These are phyloP conservation scores for Ustilago hordei DNA, from an alignment of 1,284 basidiomycete species.

Conservation along the genomic window DNA sequence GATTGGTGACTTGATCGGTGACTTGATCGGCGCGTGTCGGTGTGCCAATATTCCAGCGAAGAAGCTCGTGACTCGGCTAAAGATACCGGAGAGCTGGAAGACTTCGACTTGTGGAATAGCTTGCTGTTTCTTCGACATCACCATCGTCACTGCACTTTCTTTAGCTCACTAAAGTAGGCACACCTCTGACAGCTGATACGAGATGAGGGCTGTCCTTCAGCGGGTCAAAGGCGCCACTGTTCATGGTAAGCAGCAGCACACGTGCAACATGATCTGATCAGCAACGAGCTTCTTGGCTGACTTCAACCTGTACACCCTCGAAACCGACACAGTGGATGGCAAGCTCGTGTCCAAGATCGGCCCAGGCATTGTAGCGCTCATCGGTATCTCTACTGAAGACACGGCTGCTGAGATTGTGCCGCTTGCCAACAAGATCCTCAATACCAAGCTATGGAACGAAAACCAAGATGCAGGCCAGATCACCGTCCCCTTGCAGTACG, in stretches of 20 bases:
- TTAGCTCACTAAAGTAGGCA: too few relatives aligned
- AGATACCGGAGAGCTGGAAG: background rate
- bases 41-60: background rate
- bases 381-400: conserved; percentile 63
- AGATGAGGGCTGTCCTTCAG: conserved; percentile 65
- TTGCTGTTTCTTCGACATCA: background rate
- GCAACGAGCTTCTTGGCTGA: background rate
- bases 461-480: conserved; percentile 42
- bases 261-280: background rate
- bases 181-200: background rate
- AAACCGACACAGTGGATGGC: conserved; percentile 54
- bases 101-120: background rate
- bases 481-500: conserved; percentile 44
- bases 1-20: background rate
- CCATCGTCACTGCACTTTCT: background rate
- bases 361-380: conserved; percentile 64
- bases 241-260: conserved; percentile 48
- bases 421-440: conserved; percentile 58
- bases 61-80: conserved; percentile 10
- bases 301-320: background rate
- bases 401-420: conserved; percentile 56
- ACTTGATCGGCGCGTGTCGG: conserved; percentile 26
- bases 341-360: conserved; percentile 63
- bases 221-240: conserved; percentile 66
- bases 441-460: conserved; percentile 65